These are phyloP conservation scores for Candida neerlandica DNA, from an alignment of 1,139 yeast genomes.

Conservation along the genomic window DNA sequence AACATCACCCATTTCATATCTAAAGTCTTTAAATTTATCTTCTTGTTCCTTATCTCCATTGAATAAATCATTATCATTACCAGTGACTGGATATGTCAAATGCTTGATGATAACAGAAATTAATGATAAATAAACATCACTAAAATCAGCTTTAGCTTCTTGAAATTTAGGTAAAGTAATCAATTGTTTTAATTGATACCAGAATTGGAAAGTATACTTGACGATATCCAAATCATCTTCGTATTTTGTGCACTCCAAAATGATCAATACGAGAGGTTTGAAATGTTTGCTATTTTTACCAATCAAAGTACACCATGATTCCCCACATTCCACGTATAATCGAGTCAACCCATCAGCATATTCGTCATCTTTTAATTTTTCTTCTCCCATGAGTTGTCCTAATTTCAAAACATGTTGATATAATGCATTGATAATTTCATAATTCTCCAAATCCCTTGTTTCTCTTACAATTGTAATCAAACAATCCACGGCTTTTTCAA, in stretches of 20 bases:
- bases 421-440: conserved; percentile 64
- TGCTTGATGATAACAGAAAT: conserved; percentile 70
- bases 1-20: conserved; percentile 97
- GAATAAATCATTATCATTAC: conserved; percentile 46
- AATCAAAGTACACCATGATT: conserved; percentile 88
- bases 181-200: conserved; percentile 83
- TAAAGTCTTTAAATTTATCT: conserved; percentile 88
- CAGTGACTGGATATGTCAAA: conserved; percentile 70
- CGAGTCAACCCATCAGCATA: conserved; percentile 72
- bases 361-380: conserved; percentile 62
- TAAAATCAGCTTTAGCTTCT: conserved; percentile 57
- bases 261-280: conserved; percentile 72
- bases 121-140: conserved; percentile 64
- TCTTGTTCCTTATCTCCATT: conserved; percentile 76
- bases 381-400: conserved; percentile 46
- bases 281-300: conserved; percentile 75
- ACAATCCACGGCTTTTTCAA: conserved; percentile 89
- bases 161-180: conserved; percentile 64
- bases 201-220: conserved; percentile 87
- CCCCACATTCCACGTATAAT: conserved; percentile 90
- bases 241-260: conserved; percentile 61
- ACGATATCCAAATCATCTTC: conserved; percentile 87
- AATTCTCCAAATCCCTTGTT: conserved; percentile 72
- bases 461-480: conserved; percentile 76
- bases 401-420: conserved; percentile 68